Evolutionary conservation across 2,329 filamentous ascomycete genomes (phyloP).

Genomic region (Colletotrichum sojae): DNA sequence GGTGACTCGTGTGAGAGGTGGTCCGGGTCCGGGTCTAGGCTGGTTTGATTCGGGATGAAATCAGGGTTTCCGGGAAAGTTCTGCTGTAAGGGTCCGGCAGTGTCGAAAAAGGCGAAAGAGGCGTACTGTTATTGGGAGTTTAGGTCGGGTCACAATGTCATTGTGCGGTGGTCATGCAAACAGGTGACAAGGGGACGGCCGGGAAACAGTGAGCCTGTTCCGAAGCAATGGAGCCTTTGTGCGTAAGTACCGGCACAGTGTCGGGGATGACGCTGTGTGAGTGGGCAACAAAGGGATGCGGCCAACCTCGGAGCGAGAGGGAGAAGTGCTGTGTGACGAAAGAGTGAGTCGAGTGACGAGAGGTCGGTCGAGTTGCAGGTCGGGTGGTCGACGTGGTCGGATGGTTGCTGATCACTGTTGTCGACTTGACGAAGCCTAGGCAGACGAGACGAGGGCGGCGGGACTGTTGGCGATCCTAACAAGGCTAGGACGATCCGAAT

Average conservation of each 20-base stretch:
- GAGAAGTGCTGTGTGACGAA: not conserved
- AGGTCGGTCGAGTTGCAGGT: slow-evolving; percentile 19
- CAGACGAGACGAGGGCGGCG: slow-evolving; percentile 17
- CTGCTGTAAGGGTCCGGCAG: slow-evolving; percentile 32
- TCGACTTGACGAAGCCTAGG: not conserved
- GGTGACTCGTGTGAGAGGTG: slow-evolving; percentile 2
- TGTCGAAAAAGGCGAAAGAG: slow-evolving; percentile 14
- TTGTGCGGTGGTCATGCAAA: slow-evolving; percentile 23
- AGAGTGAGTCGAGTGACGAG: not conserved
- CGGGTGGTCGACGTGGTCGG: slow-evolving; percentile 15
- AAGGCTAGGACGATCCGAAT: slow-evolving; percentile 38
- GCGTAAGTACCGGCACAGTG: slow-evolving; percentile 36
- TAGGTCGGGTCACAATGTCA: slow-evolving; percentile 36
- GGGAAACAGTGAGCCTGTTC: slow-evolving; percentile 32
- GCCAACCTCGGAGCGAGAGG: slow-evolving; percentile 15
- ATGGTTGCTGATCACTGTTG: slow-evolving; percentile 7
- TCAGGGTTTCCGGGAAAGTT: not conserved
- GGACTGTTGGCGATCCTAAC: slow-evolving; percentile 34
- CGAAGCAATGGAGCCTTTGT: slow-evolving; percentile 23
- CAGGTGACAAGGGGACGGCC: slow-evolving; percentile 25
- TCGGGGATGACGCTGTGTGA: slow-evolving; percentile 30
- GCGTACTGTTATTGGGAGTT: slow-evolving; percentile 29
- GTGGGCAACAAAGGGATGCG: slow-evolving; percentile 23
- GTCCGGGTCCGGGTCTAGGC: slow-evolving; percentile 9
- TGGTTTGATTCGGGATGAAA: not conserved